Base-by-base conservation (phyloP, 176 grass and related monocot species). In the Chloris gayana region DNA sequence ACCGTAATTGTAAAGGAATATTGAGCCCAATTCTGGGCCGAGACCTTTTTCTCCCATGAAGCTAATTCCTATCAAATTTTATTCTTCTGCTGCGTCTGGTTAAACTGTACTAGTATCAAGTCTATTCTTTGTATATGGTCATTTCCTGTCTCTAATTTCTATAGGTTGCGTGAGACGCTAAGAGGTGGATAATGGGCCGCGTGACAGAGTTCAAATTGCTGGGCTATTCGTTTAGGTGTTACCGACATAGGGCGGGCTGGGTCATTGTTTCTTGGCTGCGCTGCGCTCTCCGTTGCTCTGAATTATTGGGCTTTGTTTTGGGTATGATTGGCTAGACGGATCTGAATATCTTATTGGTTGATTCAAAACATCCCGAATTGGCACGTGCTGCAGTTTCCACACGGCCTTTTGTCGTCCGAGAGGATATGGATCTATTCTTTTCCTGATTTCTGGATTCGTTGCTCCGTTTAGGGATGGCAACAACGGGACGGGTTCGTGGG, bases 1-100 rank as follows among this genome's bases (percentile, higher is more conserved):
- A 34, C 39, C 67, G 60, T 73, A 68, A 73, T 53, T 86, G 83
- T 89, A 86, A 89, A 86, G 34, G 44, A 80, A 81, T 85, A 65
- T 19, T 70, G 76, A 76, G 60, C 31, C 50, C 14, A 30, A 33
- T 82, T 62, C 41, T 15, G 46, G 46, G 77, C 64, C 21, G 77
- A 73, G 67, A 77, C 41, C 73, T 81, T 77, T 85, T 73, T 31
- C 56, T 53, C 67, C 5, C 19, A 88, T 74, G 72, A 77, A 77
- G 82, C 46, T 59, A 50, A 85, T 65, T 67, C 47, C 18, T 10
- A 70, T 25, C 50, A 56, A 82, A 64, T 82, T 60, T 1, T 8
- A 1, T 17, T 26, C 37, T 63, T 54, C 64, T 1, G 4, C 30
- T 3, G 4, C 22, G 5, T 60, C 15, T 45, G 27, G 14, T 9